Evolutionary conservation across 2,329 filamentous ascomycete genomes (phyloP).

Genomic region (Teratosphaeria destructans): DNA sequence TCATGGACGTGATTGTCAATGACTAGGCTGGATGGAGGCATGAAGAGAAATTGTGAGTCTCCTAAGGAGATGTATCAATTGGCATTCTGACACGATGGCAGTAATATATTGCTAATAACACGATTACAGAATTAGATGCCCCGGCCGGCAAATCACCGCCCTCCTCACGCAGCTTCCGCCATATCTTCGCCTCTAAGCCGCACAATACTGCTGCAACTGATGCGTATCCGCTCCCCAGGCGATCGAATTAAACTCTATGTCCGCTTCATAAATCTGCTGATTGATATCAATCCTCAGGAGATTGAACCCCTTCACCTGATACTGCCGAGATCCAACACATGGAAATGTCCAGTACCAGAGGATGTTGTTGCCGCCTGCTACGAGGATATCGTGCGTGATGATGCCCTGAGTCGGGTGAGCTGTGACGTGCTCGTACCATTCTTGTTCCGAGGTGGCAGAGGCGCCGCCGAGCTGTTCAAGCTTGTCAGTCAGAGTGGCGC

Average conservation of each 20-base stretch:
- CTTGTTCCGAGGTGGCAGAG: neutral
- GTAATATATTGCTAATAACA: too few relatives aligned
- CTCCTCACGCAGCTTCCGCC: neutral
- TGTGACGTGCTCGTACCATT: slow-evolving; percentile 4
- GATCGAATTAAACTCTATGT: slow-evolving; percentile 9
- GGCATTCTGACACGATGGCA: too few relatives aligned
- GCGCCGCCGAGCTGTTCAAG: neutral
- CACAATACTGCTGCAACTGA: slow-evolving; percentile 36
- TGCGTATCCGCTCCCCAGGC: slow-evolving; percentile 5
- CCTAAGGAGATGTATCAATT: too few relatives aligned
- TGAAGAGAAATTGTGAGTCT: too few relatives aligned
- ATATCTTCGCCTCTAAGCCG: slow-evolving; percentile 26
- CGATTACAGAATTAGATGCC: too few relatives aligned
- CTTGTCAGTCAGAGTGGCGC: too few relatives aligned
- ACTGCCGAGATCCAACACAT: neutral
- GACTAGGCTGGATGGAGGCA: too few relatives aligned
- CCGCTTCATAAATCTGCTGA: slow-evolving; percentile 3
- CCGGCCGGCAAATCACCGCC: neutral
- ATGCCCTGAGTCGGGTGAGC: slow-evolving; percentile 1
- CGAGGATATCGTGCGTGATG: slow-evolving; percentile 2
- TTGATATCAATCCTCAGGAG: slow-evolving; percentile 4
- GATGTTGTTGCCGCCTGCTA: slow-evolving; percentile 4
- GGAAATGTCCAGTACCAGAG: slow-evolving; percentile 7
- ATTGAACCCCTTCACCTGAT: slow-evolving; percentile 6
- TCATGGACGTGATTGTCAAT: too few relatives aligned